Conservation (phyloP, 2,329 filamentous ascomycete genomes). For the Pseudogymnoascus sp. region DNA sequence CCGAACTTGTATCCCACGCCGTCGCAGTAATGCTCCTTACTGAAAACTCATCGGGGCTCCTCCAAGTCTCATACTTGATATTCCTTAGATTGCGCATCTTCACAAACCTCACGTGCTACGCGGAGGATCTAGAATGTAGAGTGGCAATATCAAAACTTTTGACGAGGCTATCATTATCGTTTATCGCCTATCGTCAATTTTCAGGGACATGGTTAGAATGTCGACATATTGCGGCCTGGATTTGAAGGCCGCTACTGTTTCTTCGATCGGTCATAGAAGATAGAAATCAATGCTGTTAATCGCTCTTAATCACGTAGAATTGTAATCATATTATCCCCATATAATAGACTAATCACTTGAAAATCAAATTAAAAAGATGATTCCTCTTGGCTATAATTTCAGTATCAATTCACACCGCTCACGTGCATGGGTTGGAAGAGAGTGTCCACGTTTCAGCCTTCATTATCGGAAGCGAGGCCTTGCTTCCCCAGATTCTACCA, state of each 20-base stretch:
- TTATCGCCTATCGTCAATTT: conserved; percentile 5
- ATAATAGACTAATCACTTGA: not conserved
- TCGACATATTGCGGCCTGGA: not conserved
- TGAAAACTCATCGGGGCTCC: conserved; percentile 42
- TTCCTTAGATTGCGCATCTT: conserved; percentile 84
- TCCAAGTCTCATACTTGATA: conserved; percentile 62
- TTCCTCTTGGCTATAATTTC: not conserved
- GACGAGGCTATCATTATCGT: not conserved
- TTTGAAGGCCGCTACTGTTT: not conserved
- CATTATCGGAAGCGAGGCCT: not conserved
- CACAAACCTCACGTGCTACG: not conserved
- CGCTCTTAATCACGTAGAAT: not conserved
- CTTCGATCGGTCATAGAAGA: too few species aligned
- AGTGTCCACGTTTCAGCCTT: not conserved
- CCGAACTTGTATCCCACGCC: conserved; percentile 76
- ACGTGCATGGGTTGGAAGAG: not conserved
- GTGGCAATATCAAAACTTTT: conserved; percentile 7
- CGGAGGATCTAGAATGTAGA: not conserved
- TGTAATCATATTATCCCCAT: not conserved
- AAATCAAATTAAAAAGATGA: not conserved
- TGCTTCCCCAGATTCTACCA: conserved; percentile 6
- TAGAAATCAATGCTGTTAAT: not conserved
- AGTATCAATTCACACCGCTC: not conserved
- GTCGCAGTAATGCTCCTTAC: conserved; percentile 60
- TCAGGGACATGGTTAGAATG: not conserved